Base-by-base conservation (phyloP, 2,329 filamentous ascomycete species). In the Bimuria novae-zelandiae region DNA sequence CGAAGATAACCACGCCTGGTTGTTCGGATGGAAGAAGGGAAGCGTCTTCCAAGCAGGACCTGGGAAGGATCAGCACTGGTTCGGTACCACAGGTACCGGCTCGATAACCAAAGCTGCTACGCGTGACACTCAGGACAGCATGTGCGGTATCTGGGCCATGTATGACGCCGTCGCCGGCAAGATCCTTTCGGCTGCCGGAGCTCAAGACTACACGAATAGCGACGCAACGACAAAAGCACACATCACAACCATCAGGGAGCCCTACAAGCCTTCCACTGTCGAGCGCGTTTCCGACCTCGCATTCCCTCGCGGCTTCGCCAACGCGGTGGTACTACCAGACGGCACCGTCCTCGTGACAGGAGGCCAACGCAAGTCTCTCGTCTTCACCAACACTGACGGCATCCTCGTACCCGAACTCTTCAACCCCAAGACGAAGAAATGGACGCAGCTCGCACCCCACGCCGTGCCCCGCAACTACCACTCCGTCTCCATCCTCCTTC, bases 271-370 rank as follows among this genome's bases (percentile, higher is more conserved):
- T 0, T 55, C 60, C 1, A 32, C 35, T 1, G 58, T 62, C 6
- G 54, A 59, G 12, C 47, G 32, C 3, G 27, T 61, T 2, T 37
- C 58, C 5, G 49, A 62, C 30, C 62, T 63, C 57, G 44, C 51
- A 3, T 54, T 55, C 14, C 48, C 53, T 0, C 57, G 61, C n/a
- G 55, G 52, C 6, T 63, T 64, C 32, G 56, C 60, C 17, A 64
- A 64, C 19, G 56, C 48, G 0, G 61, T 64, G 2, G 60, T 63
- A 6, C 54, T 67, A 8, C 63, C 64, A 0, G 62, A 67, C 23
- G 63, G 64, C 21, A 65, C 63, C 21, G 49, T 66, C 12, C 29
- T 67, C 4, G 47, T 66, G 19, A 65, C 63, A 8, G 64, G 63
- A 4, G 64, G 64, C 11, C 59, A 63, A 39, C 54, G 10, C 7